These are phyloP conservation scores for Tuber brumale DNA, from an alignment of 495 filamentous ascomycete species.

Conservation along the genomic window DNA sequence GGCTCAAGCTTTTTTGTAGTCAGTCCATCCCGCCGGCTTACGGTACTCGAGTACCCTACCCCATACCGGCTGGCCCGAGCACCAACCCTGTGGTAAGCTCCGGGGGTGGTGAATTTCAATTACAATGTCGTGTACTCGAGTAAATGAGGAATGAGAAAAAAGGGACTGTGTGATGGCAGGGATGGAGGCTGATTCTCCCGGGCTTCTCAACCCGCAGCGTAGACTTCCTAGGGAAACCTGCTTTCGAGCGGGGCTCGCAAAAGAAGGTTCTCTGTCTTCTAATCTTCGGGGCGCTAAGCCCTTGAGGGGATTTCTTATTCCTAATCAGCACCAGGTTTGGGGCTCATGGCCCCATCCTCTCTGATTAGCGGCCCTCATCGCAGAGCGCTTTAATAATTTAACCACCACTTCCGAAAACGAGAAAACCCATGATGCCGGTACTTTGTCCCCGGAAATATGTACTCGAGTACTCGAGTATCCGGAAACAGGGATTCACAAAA, in stretches of 20 bases:
- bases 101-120: background rate
- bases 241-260: background rate
- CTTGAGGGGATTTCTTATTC: background rate
- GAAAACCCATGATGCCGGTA: background rate
- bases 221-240: background rate
- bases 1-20: slow-evolving; percentile 4
- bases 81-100: background rate
- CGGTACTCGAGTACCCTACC: background rate
- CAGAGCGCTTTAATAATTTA: background rate
- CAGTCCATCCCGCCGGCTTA: background rate
- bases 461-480: too few species aligned
- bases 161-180: background rate
- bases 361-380: background rate
- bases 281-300: background rate
- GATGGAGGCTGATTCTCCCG: background rate
- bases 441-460: background rate
- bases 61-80: background rate
- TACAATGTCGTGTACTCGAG: too few species aligned
- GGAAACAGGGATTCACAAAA: too few species aligned
- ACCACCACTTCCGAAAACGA: background rate
- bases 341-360: background rate
- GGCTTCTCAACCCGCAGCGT: background rate
- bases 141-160: background rate
- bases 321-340: background rate
- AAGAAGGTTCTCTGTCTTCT: background rate